A percentile compares a stretch with the other conserved stretches of the same genome.
Conservation (phyloP, 306 rosid genomes). For the Cicer pinnatifidum region DNA sequence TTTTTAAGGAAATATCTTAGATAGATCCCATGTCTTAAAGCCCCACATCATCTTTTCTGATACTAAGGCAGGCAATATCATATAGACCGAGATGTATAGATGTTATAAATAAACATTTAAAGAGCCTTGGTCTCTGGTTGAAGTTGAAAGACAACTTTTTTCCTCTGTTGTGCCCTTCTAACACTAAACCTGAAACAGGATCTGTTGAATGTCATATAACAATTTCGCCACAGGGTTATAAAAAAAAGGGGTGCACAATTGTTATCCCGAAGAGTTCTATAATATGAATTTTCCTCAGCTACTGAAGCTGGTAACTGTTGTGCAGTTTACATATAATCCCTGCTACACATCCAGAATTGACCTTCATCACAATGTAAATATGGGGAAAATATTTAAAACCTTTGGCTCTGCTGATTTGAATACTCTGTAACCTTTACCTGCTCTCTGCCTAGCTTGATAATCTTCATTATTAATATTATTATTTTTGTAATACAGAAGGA, state of each 20-base stretch:
- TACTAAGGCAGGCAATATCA: constrained; percentile 7
- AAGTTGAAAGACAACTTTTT: neutral
- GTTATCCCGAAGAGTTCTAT: constrained; percentile 17
- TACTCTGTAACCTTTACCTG: constrained; percentile 23
- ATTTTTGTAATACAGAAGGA: constrained; percentile 56
- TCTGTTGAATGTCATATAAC: constrained; percentile 5
- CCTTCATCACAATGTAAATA: constrained; percentile 6
- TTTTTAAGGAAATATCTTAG: constrained; percentile 12
- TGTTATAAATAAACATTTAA: constrained; percentile 2
- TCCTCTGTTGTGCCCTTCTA: constrained; percentile 27
- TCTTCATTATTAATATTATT: neutral
- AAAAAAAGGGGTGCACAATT: constrained; percentile 8
- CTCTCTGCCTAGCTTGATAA: constrained; percentile 32
- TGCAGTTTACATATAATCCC: neutral
- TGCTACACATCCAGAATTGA: constrained; percentile 3
- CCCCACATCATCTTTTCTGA: constrained; percentile 7
- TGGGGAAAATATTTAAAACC: neutral
- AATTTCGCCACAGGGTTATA: neutral
- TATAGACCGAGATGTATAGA: neutral
- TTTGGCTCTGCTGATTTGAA: constrained; percentile 26
- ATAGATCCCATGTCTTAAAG: neutral
- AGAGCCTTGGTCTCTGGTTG: constrained; percentile 16
- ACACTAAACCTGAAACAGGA: constrained; percentile 31
- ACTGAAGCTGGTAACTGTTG: constrained; percentile 26
- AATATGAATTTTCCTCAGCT: constrained; percentile 15